These are phyloP conservation scores for Phytophthora syringae DNA, from an alignment of 352 stramenopile species.

Conservation along the genomic window DNA sequence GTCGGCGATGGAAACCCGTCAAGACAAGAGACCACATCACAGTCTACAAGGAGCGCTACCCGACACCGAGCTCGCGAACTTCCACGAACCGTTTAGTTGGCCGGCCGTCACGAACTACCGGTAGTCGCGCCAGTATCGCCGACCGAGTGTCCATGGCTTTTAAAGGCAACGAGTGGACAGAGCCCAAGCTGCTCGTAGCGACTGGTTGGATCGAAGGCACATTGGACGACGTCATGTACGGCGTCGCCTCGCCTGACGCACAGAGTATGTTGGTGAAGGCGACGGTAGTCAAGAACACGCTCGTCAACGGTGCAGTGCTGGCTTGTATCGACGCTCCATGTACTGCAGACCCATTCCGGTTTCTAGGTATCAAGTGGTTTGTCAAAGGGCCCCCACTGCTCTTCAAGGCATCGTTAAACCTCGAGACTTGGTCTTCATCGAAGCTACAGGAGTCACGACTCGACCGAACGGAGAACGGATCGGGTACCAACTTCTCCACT, in stretches of 20 bases:
- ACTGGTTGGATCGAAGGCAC: constrained; percentile 47
- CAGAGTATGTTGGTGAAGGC: constrained; percentile 56
- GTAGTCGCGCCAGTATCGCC: constrained; percentile 35
- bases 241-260: constrained; percentile 52
- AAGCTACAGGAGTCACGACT: constrained; percentile 41
- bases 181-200: constrained; percentile 46
- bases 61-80: constrained; percentile 18
- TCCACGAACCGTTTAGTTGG: constrained; percentile 8
- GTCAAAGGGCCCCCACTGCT: constrained; percentile 27
- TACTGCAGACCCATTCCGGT: constrained; percentile 37
- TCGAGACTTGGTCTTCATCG: constrained; percentile 43
- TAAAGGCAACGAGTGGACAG: constrained; percentile 35
- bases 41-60: constrained; percentile 45
- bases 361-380: constrained; percentile 45
- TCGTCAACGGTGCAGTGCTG: constrained; percentile 42
- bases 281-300: constrained; percentile 35
- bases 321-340: constrained; percentile 36
- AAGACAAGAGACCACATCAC: constrained; percentile 40
- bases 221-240: constrained; percentile 75
- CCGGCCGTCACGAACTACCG: constrained; percentile 22
- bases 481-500: constrained; percentile 46
- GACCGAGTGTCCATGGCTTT: constrained; percentile 40
- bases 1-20: constrained; percentile 33
- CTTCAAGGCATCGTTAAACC: constrained; percentile 36
- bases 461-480: constrained; percentile 30